Evolutionary conservation across 2,329 filamentous ascomycete genomes (phyloP).

Genomic region (Septoria linicola): DNA sequence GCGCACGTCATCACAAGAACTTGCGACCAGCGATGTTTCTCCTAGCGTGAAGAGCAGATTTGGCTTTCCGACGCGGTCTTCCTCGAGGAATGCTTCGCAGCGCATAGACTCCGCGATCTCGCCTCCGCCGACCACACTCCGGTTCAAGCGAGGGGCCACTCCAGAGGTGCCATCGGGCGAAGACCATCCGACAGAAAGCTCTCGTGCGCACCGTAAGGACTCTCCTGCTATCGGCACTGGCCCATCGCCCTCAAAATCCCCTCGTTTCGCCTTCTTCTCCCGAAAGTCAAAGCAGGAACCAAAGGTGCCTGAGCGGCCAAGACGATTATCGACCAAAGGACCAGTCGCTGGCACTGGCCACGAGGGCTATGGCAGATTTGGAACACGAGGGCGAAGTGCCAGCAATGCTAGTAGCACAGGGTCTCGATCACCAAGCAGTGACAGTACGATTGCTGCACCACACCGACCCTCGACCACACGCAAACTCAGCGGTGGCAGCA

Average conservation of each 20-base stretch:
- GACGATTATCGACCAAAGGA: constrained; percentile 66
- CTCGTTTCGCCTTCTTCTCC: constrained; percentile 75
- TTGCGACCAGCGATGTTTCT: constrained; percentile 37
- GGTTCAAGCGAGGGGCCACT: constrained; percentile 22
- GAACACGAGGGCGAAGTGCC: constrained; percentile 63
- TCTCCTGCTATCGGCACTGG: constrained; percentile 50
- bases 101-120: constrained; percentile 38
- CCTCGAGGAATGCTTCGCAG: constrained; percentile 35
- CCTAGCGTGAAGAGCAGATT: constrained; percentile 43
- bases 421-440: constrained; percentile 48
- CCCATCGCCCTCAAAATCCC: constrained; percentile 58
- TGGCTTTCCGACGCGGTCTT: constrained; percentile 35
- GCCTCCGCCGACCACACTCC: constrained; percentile 28
- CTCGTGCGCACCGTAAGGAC: constrained; percentile 32
- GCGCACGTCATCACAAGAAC: constrained; percentile 52
- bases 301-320: constrained; percentile 54
- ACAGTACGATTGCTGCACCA: constrained; percentile 41
- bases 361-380: constrained; percentile 74
- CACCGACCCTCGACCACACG: constrained; percentile 38
- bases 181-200: background rate
- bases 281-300: constrained; percentile 65
- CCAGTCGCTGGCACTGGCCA: constrained; percentile 91
- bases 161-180: constrained; percentile 20
- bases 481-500: constrained; percentile 43
- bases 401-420: constrained; percentile 55